Evolutionary conservation across 2,329 filamentous ascomycete species (phyloP).

Genomic region (Thelonectria blattea): DNA sequence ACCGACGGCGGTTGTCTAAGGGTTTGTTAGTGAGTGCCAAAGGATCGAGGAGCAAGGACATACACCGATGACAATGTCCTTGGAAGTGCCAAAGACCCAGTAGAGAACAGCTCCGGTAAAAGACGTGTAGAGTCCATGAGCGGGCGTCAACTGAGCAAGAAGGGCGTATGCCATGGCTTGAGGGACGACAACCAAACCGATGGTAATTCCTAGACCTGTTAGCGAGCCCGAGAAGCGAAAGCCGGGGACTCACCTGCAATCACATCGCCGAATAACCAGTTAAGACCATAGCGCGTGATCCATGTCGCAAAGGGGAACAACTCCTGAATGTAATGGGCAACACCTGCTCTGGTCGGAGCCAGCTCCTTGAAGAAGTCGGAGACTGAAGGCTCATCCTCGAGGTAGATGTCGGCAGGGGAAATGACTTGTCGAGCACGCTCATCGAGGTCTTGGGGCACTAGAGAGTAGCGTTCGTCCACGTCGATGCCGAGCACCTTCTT

Average conservation of each 20-base stretch:
- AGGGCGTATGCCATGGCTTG: slow-evolving; percentile 83
- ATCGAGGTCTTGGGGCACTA: slow-evolving; percentile 36
- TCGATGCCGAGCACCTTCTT: slow-evolving; percentile 42
- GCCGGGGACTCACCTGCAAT: slow-evolving; percentile 64
- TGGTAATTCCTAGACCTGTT: slow-evolving; percentile 39
- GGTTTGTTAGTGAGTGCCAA: background rate
- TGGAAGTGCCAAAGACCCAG: slow-evolving; percentile 85
- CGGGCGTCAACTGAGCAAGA: slow-evolving; percentile 69
- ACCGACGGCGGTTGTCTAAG: slow-evolving; percentile 61
- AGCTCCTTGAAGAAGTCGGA: slow-evolving; percentile 65
- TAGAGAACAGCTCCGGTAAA: slow-evolving; percentile 83
- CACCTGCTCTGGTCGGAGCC: slow-evolving; percentile 54
- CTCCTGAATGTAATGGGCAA: slow-evolving; percentile 56
- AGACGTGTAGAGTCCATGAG: slow-evolving; percentile 81
- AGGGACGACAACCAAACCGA: slow-evolving; percentile 75
- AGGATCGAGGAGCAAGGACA: slow-evolving; percentile 15
- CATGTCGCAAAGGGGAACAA: slow-evolving; percentile 72
- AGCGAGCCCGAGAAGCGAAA: background rate
- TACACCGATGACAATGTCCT: slow-evolving; percentile 81
- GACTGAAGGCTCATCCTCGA: slow-evolving; percentile 72
- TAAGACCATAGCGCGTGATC: slow-evolving; percentile 73
- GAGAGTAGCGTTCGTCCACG: slow-evolving; percentile 37
- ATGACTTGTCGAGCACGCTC: slow-evolving; percentile 35
- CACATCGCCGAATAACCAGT: slow-evolving; percentile 76
- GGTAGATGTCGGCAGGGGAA: slow-evolving; percentile 41